Conservation (phyloP, 108 stramenopile species). For the Cyclotella kingstonii region DNA sequence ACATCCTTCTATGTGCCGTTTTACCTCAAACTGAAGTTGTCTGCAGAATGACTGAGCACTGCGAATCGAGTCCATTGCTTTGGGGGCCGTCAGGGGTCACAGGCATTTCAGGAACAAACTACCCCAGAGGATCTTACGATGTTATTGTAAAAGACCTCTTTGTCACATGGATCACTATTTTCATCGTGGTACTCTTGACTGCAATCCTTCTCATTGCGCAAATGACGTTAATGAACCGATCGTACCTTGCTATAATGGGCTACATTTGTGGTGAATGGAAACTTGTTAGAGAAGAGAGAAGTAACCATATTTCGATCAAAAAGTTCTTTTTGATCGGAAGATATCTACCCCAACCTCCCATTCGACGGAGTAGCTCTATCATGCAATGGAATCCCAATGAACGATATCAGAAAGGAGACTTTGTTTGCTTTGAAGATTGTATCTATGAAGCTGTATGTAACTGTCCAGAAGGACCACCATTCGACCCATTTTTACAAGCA, state of each 20-base stretch:
- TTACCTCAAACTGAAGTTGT: conserved; percentile 56
- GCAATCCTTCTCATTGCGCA: conserved; percentile 55
- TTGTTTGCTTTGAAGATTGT: conserved; percentile 33
- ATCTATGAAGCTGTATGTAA: conserved; percentile 64
- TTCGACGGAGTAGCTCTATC: conserved; percentile 19
- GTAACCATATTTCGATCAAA: no score
- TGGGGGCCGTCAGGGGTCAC: conserved; percentile 59
- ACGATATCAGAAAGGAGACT: conserved; percentile 74
- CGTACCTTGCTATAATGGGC: conserved; percentile 72
- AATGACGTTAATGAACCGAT: conserved; percentile 56
- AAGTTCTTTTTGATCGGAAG: conserved; percentile 12
- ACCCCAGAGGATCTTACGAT: conserved; percentile 40
- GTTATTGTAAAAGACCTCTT: conserved; percentile 40
- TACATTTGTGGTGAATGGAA: conserved; percentile 73
- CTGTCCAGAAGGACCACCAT: conserved; percentile 68
- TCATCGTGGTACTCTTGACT: conserved; percentile 47
- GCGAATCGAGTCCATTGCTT: conserved; percentile 48
- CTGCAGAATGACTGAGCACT: conserved; percentile 64
- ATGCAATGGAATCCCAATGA: conserved; percentile 67
- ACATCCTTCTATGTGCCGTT: conserved; percentile 48
- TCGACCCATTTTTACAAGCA: conserved; percentile 61
- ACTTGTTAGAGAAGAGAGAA: conserved; percentile 31
- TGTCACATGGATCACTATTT: conserved; percentile 32
- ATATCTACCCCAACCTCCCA: conserved; percentile 1
- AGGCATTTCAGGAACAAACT: conserved; percentile 34